Evolutionary conservation across 2,329 filamentous ascomycete genomes (phyloP).

Genomic region (Penicillium palitans): DNA sequence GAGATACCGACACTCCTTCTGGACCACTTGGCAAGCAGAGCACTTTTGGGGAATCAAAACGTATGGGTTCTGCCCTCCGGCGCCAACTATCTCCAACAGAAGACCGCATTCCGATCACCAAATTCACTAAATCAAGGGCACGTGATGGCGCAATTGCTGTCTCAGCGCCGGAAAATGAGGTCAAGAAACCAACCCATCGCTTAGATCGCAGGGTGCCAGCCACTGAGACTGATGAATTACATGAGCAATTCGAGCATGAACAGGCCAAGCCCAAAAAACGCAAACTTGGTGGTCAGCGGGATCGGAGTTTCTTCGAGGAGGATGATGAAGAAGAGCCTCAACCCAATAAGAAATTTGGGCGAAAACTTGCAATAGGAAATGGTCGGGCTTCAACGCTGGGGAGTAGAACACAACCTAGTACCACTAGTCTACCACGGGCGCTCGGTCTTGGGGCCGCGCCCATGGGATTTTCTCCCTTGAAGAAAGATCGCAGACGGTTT

Average conservation of each 20-base stretch:
- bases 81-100: constrained; percentile 4
- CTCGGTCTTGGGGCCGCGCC: constrained; percentile 49
- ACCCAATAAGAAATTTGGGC: constrained; percentile 26
- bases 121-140: constrained; percentile 10
- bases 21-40: not conserved
- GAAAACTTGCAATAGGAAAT: constrained; percentile 28
- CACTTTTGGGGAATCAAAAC: not conserved
- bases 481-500: constrained; percentile 60
- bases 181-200: constrained; percentile 8
- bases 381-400: constrained; percentile 22
- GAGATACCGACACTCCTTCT: constrained; percentile 2
- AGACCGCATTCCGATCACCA: constrained; percentile 6
- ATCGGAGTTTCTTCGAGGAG: constrained; percentile 69
- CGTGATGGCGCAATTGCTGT: not conserved
- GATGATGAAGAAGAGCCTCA: constrained; percentile 44
- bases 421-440: constrained; percentile 9
- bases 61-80: constrained; percentile 4
- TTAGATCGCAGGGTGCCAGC: constrained; percentile 5
- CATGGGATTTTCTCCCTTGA: constrained; percentile 68
- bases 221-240: constrained; percentile 21
- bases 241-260: constrained; percentile 26
- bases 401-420: constrained; percentile 15
- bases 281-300: constrained; percentile 64
- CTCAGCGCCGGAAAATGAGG: not conserved
- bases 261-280: constrained; percentile 65